Evolutionary conservation across 345 rosid species (phyloP), one percentile per base, ranked within the genome.

Genomic region (Corchorus capsularis): DNA sequence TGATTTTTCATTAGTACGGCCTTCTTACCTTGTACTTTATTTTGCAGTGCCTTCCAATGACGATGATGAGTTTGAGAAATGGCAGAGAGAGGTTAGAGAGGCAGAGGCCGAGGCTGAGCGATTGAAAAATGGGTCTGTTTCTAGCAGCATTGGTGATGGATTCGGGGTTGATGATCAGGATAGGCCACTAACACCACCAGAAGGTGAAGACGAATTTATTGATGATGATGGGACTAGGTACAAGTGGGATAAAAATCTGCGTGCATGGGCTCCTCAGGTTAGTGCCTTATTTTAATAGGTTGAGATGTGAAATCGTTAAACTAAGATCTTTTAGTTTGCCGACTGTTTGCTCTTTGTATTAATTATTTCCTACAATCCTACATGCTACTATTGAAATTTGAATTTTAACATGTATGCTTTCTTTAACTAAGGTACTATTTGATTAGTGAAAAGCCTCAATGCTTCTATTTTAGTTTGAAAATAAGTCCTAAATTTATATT

Each of bases 261-360:
- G 92, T 82, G 97, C 83, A 75, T 96, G 97, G 94, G 98, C 81
- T 86, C 98, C 98, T 78, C 97, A 94, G 98, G 99, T 96, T 75
- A 81, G 85, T 83, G 64, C 55, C 60, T 68, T 22, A 43, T 54
- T 50, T 64, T 13, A 52, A 32, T 45, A 46, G 65, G 67, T 45
- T 73, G 57, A 32, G n/a, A 10, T 55, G 74, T 35, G 12, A 54
- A 20, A n/a, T 71, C 15, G 74, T 37, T 55, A n/a, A 6, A 41
- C 41, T 37, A 54, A 32, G 49, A 34, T 71, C 4, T 70, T 71
- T 54, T 53, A 32, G 22, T 32, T 4, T 22, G 14, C 14, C 9
- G 0, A 47, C 11, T 10, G 14, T 49, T 22, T 68, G n/a, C 12
- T 56, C 16, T 53, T 4, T 8, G 32, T 37, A 3, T 69, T 69